A percentile compares a stretch with the other conserved stretches of the same genome.
These are phyloP conservation scores for Triticum timopheevii DNA, from an alignment of 176 grass and related monocot genomes.

Conservation along the genomic window DNA sequence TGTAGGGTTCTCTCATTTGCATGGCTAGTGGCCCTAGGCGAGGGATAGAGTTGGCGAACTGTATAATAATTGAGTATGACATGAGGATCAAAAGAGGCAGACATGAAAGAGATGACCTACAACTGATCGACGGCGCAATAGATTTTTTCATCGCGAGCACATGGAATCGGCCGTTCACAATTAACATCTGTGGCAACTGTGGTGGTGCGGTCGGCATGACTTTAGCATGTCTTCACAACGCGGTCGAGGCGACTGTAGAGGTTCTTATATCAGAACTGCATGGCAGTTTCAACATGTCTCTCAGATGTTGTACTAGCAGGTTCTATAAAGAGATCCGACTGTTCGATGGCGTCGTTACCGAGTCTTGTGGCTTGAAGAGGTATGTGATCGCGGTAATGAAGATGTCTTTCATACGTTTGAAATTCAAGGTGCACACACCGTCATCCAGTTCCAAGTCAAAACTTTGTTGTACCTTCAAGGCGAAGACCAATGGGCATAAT, in stretches of 20 bases:
- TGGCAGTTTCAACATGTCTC: neutral
- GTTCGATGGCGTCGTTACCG: neutral
- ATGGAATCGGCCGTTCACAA: neutral
- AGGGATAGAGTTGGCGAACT: neutral
- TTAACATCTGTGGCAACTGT: neutral
- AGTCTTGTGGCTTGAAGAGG: neutral
- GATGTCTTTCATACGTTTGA: neutral
- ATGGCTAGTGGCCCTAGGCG: slow-evolving; percentile 1
- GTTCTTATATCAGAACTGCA: neutral
- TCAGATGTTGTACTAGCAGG: neutral
- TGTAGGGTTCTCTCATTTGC: slow-evolving; percentile 13
- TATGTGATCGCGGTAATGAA: neutral
- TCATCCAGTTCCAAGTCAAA: neutral
- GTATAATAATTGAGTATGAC: neutral
- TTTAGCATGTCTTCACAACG: neutral
- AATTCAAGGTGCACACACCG: neutral
- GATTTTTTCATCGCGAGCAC: neutral
- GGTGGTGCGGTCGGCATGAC: neutral
- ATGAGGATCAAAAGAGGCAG: neutral
- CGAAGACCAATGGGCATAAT: neutral
- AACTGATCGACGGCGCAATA: neutral
- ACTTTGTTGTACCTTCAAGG: neutral
- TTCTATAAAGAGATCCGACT: neutral
- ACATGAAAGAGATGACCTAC: neutral
- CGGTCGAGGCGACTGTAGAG: neutral